Base-by-base conservation (phyloP, 495 filamentous ascomycete genomes). In the Parmelia sp. region DNA sequence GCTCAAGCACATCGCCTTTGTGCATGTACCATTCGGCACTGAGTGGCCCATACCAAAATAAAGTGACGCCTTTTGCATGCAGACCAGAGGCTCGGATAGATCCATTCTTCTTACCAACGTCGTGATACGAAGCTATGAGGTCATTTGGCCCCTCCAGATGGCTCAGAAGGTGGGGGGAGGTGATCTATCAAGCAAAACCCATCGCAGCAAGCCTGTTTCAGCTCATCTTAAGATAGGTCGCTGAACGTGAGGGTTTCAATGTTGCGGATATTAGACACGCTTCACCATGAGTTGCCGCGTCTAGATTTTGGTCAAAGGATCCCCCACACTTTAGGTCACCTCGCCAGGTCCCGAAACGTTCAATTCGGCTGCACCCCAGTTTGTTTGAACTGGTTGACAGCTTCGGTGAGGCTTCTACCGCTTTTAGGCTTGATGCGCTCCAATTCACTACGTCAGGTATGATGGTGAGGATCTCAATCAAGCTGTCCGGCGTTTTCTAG, bases 401-500 rank as follows among this genome's bases (percentile, higher is more conserved):
- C 40, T 64, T 58, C 62, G 23, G 35, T 64, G 40, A 49, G 19
- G 12, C 62, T 64, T 58, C 62, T 64, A 64, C 53, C 55, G 55
- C 62, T 58, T 47, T 33, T 47, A 64, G 37, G 53, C 55, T 57
- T 64, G 29, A 55, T 53, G 51, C 62, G 62, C 62, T 64, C 40
- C 31, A 64, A 33, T 44, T 56, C 25, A 35, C 21, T 47, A 37
- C n/a, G 40, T 58, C 29, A 39, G 39, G 31, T 19, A 62, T 58
- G 45, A 19, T 27, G 1, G 19, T 57, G 29, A 35, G 29, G 31
- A 56, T 56, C 53, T 57, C 42, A 45, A 57, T 58, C 64, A 44
- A 55, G 36, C 57, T 61, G 61, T 61, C 57, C 62, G 8, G 36
- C 40, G 42, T 59, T 23, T 57, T 69, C 64, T 65, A 64, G 35